phyloP scores from a whole-genome alignment of 2,329 filamentous ascomycete genomes.

The Myriosclerotinia scirpicola region DNA sequence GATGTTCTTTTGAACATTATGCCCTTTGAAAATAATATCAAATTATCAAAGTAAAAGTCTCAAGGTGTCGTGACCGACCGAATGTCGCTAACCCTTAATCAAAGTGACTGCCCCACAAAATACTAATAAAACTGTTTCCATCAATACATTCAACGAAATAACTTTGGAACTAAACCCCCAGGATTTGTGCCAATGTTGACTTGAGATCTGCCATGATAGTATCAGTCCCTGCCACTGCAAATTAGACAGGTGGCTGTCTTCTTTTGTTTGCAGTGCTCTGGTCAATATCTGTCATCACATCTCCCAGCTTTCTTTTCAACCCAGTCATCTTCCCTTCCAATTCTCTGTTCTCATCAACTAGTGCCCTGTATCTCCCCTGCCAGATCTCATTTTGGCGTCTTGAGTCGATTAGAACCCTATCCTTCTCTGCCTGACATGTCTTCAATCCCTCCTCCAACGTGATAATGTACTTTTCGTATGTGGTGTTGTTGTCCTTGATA shows the following conservation, averaged over 20 bases:
- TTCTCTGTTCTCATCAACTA: neutral
- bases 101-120: neutral
- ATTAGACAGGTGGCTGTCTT: neutral
- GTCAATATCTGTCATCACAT: neutral
- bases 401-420: neutral
- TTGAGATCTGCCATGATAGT: too few species aligned
- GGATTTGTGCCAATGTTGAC: fast-evolving
- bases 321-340: neutral
- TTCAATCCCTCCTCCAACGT: neutral
- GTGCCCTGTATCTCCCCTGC: neutral
- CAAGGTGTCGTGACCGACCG: neutral
- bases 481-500: neutral
- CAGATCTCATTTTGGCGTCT: neutral
- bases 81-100: constrained; percentile 19
- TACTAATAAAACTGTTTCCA: too few species aligned
- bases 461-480: neutral
- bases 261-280: neutral
- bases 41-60: fast-evolving
- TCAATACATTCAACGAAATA: neutral
- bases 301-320: neutral
- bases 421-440: neutral
- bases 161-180: neutral
- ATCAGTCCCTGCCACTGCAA: too few species aligned
- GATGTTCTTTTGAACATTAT: fast-evolving
- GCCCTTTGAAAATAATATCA: fast-evolving